A percentile compares a stretch with the other conserved stretches of the same genome.
Evolutionary conservation across 2,329 filamentous ascomycete species (phyloP).

Genomic region (Achaetomium macrosporum): DNA sequence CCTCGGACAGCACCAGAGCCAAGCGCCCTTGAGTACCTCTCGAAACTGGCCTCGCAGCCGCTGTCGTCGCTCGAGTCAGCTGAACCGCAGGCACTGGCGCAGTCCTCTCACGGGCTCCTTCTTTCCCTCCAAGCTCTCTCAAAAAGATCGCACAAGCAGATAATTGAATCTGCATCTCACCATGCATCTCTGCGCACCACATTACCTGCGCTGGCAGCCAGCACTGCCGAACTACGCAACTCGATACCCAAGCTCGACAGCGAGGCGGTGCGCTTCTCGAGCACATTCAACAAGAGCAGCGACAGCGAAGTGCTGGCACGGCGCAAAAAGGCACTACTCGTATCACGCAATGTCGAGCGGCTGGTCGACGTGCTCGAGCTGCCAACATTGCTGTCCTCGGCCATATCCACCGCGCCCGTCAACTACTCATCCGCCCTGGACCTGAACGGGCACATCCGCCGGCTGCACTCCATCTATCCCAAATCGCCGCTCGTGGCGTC

Average conservation of each 20-base stretch:
- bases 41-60: slow-evolving; percentile 69
- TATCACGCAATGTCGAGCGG: slow-evolving; percentile 82
- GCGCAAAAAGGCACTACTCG: slow-evolving; percentile 71
- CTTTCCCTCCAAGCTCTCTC: slow-evolving; percentile 82
- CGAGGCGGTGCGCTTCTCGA: slow-evolving; percentile 72
- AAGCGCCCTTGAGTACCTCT: slow-evolving; percentile 64
- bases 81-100: slow-evolving; percentile 74
- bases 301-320: slow-evolving; percentile 65
- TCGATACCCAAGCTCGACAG: slow-evolving; percentile 74
- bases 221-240: slow-evolving; percentile 61
- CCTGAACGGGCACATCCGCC: slow-evolving; percentile 86
- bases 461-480: slow-evolving; percentile 77
- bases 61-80: slow-evolving; percentile 64
- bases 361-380: slow-evolving; percentile 88
- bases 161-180: slow-evolving; percentile 74
- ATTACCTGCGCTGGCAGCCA: slow-evolving; percentile 62
- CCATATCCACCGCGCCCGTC: slow-evolving; percentile 58
- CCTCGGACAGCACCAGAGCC: slow-evolving; percentile 37
- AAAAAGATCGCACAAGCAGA: slow-evolving; percentile 78
- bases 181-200: slow-evolving; percentile 67
- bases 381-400: slow-evolving; percentile 75
- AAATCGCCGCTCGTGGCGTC: slow-evolving; percentile 68
- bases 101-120: slow-evolving; percentile 72
- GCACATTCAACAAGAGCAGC: slow-evolving; percentile 69
- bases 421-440: slow-evolving; percentile 89